Base-by-base conservation (phyloP, 148 eudicot genomes). In the Rhododendron henanense region DNA sequence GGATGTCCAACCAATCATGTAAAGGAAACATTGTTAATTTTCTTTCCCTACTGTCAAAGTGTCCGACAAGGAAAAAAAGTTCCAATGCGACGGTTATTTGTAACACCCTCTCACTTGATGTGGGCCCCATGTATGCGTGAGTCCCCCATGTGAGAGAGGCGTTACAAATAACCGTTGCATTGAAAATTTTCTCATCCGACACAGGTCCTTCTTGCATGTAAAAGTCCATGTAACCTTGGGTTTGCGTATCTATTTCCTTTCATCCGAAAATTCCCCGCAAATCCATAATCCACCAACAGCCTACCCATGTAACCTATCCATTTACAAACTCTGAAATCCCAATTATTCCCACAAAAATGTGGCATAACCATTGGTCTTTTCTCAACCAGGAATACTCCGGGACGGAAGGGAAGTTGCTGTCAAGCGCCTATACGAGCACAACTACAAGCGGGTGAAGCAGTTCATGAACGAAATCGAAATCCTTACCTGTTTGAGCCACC, bases 341-440 rank as follows among this genome's bases (percentile, higher is more conserved):
- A 2, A 23, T 9, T 44, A 11, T 10, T 21, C 8, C 48, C 33
- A 11, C 3, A n/a, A 23, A 45, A 23, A 63, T 21, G 28, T 45
- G 57, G 18, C 37, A 47, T 6, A 25, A 47, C n/a, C 13, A 41
- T 16, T 21, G 28, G 18, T 47, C 37, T 50, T 79, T 73, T 16
- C 45, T 81, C 35, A 39, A 80, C 82, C 82, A 93, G 96, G 96
- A 28, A 92, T 86, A 86, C 91, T 94, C 25, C 81, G 67, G 73
- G 94, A 94, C 77, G 94, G 93, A 14, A 85, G 92, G 81, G 95
- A n/a, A n/a, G 95, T 94, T 67, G 96, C 96, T 13, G 91, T 94
- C 57, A 93, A 94, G 87, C 90, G 95, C 50, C 90, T 94, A 2
- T 89, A 93, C 41, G 71, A 84, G 74, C 87, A 75, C 85, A 85